These are phyloP conservation scores for Rhamnella rubrinervis DNA, from an alignment of 331 rosid species.

Conservation along the genomic window DNA sequence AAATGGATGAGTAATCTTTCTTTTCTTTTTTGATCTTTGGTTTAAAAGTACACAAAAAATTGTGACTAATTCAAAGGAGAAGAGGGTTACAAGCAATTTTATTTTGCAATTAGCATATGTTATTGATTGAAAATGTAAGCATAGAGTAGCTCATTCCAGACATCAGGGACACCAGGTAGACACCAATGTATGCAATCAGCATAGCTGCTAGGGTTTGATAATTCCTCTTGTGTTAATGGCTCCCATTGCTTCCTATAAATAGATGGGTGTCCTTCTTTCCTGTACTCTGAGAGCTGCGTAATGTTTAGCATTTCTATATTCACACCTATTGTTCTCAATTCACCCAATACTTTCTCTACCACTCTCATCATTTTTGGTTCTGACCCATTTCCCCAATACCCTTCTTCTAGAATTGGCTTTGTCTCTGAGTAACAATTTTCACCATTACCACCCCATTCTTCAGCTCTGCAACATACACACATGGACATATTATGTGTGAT, in stretches of 20 bases:
- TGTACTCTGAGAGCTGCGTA: conserved; percentile 78
- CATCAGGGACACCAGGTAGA: conserved; percentile 87
- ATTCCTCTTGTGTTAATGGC: conserved; percentile 43
- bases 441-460: conserved; percentile 71
- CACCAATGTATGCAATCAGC: conserved; percentile 94
- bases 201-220: conserved; percentile 56
- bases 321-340: conserved; percentile 54
- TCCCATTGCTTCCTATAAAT: conserved; percentile 80
- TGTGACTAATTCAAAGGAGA: not conserved
- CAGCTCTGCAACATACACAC: conserved; percentile 41
- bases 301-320: conserved; percentile 63
- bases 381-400: conserved; percentile 62
- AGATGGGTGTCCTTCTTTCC: conserved; percentile 87
- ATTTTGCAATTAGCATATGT: conserved; percentile 12
- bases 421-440: conserved; percentile 67
- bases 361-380: conserved; percentile 61
- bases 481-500: not conserved
- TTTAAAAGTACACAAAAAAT: not conserved
- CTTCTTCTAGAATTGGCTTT: conserved; percentile 42
- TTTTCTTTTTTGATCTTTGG: too few species aligned
- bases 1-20: too few species aligned
- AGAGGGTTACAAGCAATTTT: not conserved
- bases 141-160: conserved; percentile 83
- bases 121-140: conserved; percentile 50
- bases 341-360: conserved; percentile 50